Percentiles rank a stretch among this genome's conserved stretches.
These are phyloP conservation scores for Neurospora sp. DNA, from an alignment of 2,329 filamentous ascomycete genomes.

Conservation along the genomic window DNA sequence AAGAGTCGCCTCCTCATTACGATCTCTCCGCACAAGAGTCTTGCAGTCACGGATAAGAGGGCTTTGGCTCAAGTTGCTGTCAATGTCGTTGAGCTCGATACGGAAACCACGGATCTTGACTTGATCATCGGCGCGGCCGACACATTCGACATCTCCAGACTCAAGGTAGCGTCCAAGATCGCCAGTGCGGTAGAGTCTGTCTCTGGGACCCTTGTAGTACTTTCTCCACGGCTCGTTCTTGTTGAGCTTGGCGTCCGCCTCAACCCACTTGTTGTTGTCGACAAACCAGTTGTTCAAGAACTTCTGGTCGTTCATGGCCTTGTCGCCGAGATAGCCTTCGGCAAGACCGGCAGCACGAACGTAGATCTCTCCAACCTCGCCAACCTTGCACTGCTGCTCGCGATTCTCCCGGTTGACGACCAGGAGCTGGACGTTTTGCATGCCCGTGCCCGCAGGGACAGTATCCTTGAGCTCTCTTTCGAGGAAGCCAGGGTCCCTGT, in stretches of 20 bases:
- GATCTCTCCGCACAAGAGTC: slow-evolving; percentile 75
- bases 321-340: slow-evolving; percentile 46
- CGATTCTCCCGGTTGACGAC: slow-evolving; percentile 64
- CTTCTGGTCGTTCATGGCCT: slow-evolving; percentile 57
- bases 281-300: slow-evolving; percentile 85
- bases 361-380: slow-evolving; percentile 77
- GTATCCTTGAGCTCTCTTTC: slow-evolving; percentile 47
- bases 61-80: slow-evolving; percentile 67
- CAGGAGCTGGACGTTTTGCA: slow-evolving; percentile 80
- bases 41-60: slow-evolving; percentile 73
- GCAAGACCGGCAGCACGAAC: slow-evolving; percentile 76
- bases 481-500: slow-evolving; percentile 44
- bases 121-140: slow-evolving; percentile 76
- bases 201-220: slow-evolving; percentile 71
- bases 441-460: slow-evolving; percentile 76
- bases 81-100: slow-evolving; percentile 91
- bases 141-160: slow-evolving; percentile 62
- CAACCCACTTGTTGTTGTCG: slow-evolving; percentile 58
- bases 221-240: slow-evolving; percentile 64
- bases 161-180: slow-evolving; percentile 71
- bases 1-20: slow-evolving; percentile 74
- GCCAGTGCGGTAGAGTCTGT: slow-evolving; percentile 79
- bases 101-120: slow-evolving; percentile 95
- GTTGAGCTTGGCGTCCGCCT: slow-evolving; percentile 48
- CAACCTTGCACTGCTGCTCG: slow-evolving; percentile 63